Base-by-base conservation (phyloP, 257 asterid species). In the Solanum phureja region DNA sequence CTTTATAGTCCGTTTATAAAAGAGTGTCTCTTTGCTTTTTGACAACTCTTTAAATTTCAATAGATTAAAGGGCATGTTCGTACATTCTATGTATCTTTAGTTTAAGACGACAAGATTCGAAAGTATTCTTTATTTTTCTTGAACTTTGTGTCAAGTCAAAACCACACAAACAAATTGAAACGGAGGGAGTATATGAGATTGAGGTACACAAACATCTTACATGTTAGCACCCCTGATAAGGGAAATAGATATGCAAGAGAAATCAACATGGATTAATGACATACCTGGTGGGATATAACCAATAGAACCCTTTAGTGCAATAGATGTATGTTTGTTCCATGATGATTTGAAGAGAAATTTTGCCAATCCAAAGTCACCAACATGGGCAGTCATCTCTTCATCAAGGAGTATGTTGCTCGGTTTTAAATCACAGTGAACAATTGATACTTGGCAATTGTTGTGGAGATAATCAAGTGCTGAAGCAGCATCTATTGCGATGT, bases 391-490 rank as follows among this genome's bases (percentile, higher is more conserved):
- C n/a, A 89, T 64, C 9, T 89, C 87, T 29, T 85, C 85, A 52
- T 87, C 87, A 44, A 83, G 31, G 5, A 91, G 91, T n/a, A 92
- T 88, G 46, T 91, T 92, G 72, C 86, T 13, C 83, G 44, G 85
- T 21, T 52, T 52, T 52, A 46, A 68, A 16, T 85, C 29, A 35
- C 93, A 90, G 71, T 92, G 93, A 79, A 84, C 91, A 23, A 92
- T 49, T 3, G 90, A 84, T 9, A 44, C 35, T 6, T 60, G 89
- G 69, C 90, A 87, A 11, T 89, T 33, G 72, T 87, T 84, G 85
- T 89, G 92, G 79, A 92, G 91, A 83, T 92, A 90, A 69, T 89
- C 91, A 9, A 92, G n/a, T 10, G 94, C 91, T 5, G 87, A 83
- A 72, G 93, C 94, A 62, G 85, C 86, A 88, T 92, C 94, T 7